A percentile compares a stretch with the other conserved stretches of the same genome.
phyloP scores from a whole-genome alignment of 2,329 filamentous ascomycete species.

The Ophiosphaerella korrae region DNA sequence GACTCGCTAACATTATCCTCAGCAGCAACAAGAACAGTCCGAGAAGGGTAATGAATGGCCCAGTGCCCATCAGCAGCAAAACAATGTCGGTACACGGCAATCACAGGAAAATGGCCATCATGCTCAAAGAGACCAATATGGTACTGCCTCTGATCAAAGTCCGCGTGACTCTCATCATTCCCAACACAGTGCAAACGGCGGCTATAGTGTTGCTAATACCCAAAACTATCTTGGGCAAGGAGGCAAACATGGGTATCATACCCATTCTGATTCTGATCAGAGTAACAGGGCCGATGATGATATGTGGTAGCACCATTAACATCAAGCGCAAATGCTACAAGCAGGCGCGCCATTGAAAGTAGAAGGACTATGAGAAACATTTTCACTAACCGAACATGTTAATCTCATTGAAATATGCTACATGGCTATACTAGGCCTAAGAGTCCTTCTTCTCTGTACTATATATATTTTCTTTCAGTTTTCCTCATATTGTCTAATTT shows the following conservation, averaged over 20 bases:
- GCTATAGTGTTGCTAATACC: slow-evolving; percentile 46
- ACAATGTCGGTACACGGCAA: slow-evolving; percentile 5
- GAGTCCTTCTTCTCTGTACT: slow-evolving; percentile 1
- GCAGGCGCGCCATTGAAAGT: not conserved
- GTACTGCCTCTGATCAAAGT: slow-evolving; percentile 23
- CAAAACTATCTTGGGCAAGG: slow-evolving; percentile 44
- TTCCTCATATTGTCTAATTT: slow-evolving; percentile 3
- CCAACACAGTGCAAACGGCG: slow-evolving; percentile 31
- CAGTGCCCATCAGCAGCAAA: slow-evolving; percentile 20
- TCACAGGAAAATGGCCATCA: slow-evolving; percentile 20
- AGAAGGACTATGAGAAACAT: not conserved
- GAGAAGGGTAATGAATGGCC: slow-evolving; percentile 30
- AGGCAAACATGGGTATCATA: slow-evolving; percentile 30
- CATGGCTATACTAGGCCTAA: not conserved
- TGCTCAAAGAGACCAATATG: slow-evolving; percentile 12
- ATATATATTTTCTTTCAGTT: slow-evolving; percentile 2
- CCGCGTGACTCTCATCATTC: slow-evolving; percentile 43
- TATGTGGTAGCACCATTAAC: slow-evolving; percentile 41
- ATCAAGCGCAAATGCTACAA: not conserved
- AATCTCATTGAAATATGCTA: not conserved
- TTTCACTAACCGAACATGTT: not conserved
- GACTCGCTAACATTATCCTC: slow-evolving; percentile 12
- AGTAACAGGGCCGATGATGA: slow-evolving; percentile 41
- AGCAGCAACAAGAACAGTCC: slow-evolving; percentile 29
- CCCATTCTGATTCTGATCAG: slow-evolving; percentile 36